Percentiles rank a stretch among this genome's conserved stretches.
These are phyloP conservation scores for Diaporthe australafricana DNA, from an alignment of 2,329 filamentous ascomycete species.

Conservation along the genomic window DNA sequence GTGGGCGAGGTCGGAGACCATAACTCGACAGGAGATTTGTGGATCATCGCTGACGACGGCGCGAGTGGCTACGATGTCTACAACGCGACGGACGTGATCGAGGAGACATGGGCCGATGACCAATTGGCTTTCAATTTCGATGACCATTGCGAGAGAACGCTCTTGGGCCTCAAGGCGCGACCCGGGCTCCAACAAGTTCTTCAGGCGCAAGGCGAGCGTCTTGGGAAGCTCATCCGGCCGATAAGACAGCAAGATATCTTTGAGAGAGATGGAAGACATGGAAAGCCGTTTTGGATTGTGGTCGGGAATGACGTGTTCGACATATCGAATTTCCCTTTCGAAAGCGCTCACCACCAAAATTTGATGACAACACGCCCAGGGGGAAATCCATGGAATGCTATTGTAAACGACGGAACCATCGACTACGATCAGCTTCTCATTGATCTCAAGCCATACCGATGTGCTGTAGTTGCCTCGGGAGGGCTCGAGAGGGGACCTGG, in stretches of 20 bases:
- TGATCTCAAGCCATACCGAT: slow-evolving; percentile 9
- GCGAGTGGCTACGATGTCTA: slow-evolving; percentile 7
- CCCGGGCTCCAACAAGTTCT: neutral
- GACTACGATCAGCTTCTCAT: neutral
- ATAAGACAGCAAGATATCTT: slow-evolving; percentile 12
- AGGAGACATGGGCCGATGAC: neutral
- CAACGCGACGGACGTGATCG: slow-evolving; percentile 16
- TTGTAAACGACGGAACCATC: neutral
- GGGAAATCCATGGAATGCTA: neutral
- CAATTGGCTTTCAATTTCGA: neutral
- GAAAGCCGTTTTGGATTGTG: slow-evolving; percentile 18
- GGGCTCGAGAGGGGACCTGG: neutral
- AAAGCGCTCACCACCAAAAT: neutral
- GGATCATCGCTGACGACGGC: slow-evolving; percentile 13
- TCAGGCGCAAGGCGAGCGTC: neutral
- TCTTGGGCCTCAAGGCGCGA: neutral
- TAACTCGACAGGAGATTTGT: neutral
- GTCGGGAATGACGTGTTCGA: slow-evolving; percentile 24
- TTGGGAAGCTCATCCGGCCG: slow-evolving; percentile 13
- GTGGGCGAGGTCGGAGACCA: slow-evolving; percentile 13
- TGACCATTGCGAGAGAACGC: neutral
- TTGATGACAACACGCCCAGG: neutral
- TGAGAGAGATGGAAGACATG: slow-evolving; percentile 7
- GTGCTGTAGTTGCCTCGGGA: slow-evolving; percentile 6
- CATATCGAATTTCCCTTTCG: slow-evolving; percentile 3